Base-by-base conservation (phyloP, 2,329 filamentous ascomycete genomes). In the Aspergillus luchuensis region DNA sequence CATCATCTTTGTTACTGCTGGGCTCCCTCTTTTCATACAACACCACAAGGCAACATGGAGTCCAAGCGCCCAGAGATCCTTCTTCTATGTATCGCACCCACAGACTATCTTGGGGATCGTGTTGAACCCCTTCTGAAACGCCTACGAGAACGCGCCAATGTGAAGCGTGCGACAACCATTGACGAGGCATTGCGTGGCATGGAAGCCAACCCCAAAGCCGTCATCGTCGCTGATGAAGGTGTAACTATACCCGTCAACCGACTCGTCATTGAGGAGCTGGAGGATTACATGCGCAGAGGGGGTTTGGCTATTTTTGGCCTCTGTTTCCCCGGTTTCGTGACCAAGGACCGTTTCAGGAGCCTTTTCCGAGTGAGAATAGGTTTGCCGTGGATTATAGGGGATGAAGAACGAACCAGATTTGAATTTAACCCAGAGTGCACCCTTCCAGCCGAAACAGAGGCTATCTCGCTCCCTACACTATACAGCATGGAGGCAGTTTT, bases 201-300 rank as follows among this genome's bases (percentile, higher is more conserved):
- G 10, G 17, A 21, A 19, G 48, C 2, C 21, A 59, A 28, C 13
- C 38, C 39, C 45, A 56, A 38, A 33, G 60, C 52, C 13, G 57
- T 65, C 30, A 54, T 65, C 15, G 49, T 65, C 33, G 48, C 60
- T 33, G 63, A 65, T 25, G 47, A 59, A 51, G 60, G 57, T 17
- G 19, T 64, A 3, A 56, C 56, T 5, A 15, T 57, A 3, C 28
- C 21, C 4, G 43, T 5, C 8, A 55, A 51, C 17, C 15, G n/a
- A 36, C 5, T 30, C 28, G 56, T 56, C 1, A 28, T 53, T 3
- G 15, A 8, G 4, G 58, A 56, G 47, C n/a, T 59, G 1, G 17
- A 39, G 15, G 6, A 25, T 2, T 61, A 61, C 28, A 21, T 59
- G 10, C 21, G 50, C 8, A 39, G 47, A 17, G 59, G 59, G 8